phyloP scores from a whole-genome alignment of 192 early-diverging fungal species.

The Linnemannia schmuckeri region DNA sequence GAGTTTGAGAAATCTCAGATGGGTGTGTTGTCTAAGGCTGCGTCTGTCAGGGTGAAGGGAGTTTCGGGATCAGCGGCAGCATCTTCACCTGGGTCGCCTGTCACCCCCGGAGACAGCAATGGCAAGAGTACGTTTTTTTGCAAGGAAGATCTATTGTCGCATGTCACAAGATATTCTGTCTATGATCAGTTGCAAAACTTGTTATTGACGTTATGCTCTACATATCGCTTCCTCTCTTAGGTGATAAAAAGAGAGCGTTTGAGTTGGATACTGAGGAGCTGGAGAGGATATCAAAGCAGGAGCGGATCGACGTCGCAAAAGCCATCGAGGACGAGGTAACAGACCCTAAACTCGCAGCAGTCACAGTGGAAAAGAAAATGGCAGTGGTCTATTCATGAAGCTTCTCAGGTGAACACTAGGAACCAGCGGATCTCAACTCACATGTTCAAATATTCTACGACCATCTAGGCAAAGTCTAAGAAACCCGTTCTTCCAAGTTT shows the following conservation, averaged over 20 bases:
- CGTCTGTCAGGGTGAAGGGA: conserved; percentile 10
- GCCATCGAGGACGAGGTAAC: conserved; percentile 52
- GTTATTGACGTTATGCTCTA: not conserved
- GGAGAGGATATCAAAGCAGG: conserved; percentile 47
- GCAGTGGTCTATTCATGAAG: not conserved
- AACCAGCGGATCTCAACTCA: too few species aligned
- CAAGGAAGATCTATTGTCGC: not conserved
- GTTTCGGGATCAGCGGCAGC: not conserved
- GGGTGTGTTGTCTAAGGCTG: conserved; percentile 57
- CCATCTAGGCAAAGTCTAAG: conserved; percentile 40
- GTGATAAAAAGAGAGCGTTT: conserved; percentile 31
- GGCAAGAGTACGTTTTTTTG: not conserved
- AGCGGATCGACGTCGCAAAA: conserved; percentile 32
- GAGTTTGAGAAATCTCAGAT: conserved; percentile 79
- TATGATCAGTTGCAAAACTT: not conserved
- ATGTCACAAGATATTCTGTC: too few species aligned
- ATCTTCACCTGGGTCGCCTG: not conserved
- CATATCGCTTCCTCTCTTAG: not conserved
- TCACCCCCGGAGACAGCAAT: not conserved
- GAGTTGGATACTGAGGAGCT: conserved; percentile 42
- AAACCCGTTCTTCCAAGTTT: conserved; percentile 67
- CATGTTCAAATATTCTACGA: too few species aligned
- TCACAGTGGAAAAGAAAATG: not conserved
- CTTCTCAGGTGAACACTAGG: too few species aligned
- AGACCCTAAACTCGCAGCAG: too few species aligned